phyloP scores from a whole-genome alignment of 306 rosid species.

The Pterocarpus macrocarpus region DNA sequence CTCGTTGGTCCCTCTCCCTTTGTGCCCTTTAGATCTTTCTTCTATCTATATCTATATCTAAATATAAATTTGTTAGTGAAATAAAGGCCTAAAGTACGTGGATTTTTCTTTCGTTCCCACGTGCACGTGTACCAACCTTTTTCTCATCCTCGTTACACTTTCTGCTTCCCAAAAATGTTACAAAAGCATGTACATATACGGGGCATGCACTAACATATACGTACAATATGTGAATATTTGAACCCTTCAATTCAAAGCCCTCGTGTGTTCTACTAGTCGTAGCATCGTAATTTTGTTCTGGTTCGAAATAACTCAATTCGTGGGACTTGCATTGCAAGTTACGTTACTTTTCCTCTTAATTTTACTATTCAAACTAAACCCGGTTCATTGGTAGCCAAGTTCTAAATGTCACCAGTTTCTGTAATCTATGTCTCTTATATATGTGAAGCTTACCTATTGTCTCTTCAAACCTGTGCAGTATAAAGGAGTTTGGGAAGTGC shows the following conservation, averaged over 20 bases:
- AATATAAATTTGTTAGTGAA: not conserved
- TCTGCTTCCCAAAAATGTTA: conserved; percentile 2
- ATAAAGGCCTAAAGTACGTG: not conserved
- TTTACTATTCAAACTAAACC: conserved; percentile 49
- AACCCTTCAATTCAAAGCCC: conserved; percentile 53
- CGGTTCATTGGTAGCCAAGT: not conserved
- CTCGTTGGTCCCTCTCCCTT: not conserved
- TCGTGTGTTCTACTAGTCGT: conserved; percentile 40
- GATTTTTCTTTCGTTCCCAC: not conserved
- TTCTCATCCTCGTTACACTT: not conserved
- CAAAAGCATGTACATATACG: not conserved
- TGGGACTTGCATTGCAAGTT: conserved; percentile 33
- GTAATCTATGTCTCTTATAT: not conserved
- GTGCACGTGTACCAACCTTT: not conserved
- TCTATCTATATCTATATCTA: not conserved
- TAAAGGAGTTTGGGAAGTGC: conserved; percentile 9
- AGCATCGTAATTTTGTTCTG: not conserved
- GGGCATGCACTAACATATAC: not conserved
- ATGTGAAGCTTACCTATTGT: conserved; percentile 36
- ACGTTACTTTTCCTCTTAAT: not conserved
- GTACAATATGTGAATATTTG: conserved; percentile 13
- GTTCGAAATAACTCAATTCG: conserved; percentile 40
- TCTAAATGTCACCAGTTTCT: conserved; percentile 16
- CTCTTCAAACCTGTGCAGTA: conserved; percentile 29
- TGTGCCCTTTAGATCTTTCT: not conserved